Base-by-base conservation (phyloP, 2,329 filamentous ascomycete species). In the Mollisiaceae sp. region DNA sequence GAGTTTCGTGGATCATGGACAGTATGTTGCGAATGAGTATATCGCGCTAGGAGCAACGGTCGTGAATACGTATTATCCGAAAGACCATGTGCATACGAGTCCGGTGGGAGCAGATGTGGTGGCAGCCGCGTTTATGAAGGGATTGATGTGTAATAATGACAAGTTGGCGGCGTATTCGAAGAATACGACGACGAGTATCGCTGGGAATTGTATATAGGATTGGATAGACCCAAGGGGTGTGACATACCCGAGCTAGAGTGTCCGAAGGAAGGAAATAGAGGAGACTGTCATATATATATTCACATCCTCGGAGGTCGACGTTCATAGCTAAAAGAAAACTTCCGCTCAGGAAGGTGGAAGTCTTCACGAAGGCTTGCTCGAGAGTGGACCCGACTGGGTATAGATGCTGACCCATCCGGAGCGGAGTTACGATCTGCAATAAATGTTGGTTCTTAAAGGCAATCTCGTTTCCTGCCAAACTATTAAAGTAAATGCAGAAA, bases 81-180 rank as follows among this genome's bases (percentile, higher is more conserved):
- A 78, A 36, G 86, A 89, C 71, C 86, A 89, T 72, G 89, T 85
- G 2, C 87, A 89, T 74, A 88, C 86, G 2, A 85, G 80, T 71
- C 79, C 84, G 0, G 77, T 73, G 2, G 87, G 86, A 0, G 86
- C 86, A 0, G 78, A 83, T 68, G 74, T 83, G 8, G 83, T 86
- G 18, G 81, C 84, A 0, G 78, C 82, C 70, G 83, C 85, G 6
- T 89, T 89, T 72, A 81, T 87, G 36, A 86, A 87, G 78, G 86
- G 76, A 1, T 64, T 79, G 41, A 35, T 74, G 39, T 76, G 74
- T 60, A 63, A 65, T 1, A 62, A 67, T 14, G 70, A 65, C 59
- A 58, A 66, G 0, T 65, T 75, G 60, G 72, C 68, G 22, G 41
- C 69, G 1, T 71, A 73, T 65, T 60, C 70, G 0, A 75, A 74